Conservation (phyloP, 345 rosid species). For the Brassica carinata region DNA sequence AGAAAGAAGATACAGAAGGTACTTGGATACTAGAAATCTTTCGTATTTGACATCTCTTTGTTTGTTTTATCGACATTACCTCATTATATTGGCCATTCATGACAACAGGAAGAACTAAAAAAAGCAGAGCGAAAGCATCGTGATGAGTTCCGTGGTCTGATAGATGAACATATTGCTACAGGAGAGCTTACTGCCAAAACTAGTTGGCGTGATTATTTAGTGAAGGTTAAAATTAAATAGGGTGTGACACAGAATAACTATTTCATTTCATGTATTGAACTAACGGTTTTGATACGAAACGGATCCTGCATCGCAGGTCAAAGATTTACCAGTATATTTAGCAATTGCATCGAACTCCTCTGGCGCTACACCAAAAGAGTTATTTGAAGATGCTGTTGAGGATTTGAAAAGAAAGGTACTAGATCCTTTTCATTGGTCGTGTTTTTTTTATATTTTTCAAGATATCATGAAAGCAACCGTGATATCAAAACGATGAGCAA, state of each 20-base stretch:
- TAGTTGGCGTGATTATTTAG: slow-evolving; percentile 81
- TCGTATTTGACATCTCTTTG: slow-evolving; percentile 2
- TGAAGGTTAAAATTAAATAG: slow-evolving; percentile 52
- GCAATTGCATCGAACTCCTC: slow-evolving; percentile 78
- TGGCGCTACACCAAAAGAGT: slow-evolving; percentile 89
- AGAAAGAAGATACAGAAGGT: slow-evolving; percentile 92
- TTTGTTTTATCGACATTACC: slow-evolving; percentile 18
- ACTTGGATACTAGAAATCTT: slow-evolving; percentile 13
- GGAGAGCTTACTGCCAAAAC: slow-evolving; percentile 81
- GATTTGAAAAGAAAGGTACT: slow-evolving; percentile 81
- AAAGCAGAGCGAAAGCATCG: slow-evolving; percentile 94
- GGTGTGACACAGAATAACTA: slow-evolving; percentile 18
- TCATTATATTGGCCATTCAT: slow-evolving; percentile 30
- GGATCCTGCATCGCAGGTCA: slow-evolving; percentile 55
- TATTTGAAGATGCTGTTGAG: slow-evolving; percentile 85
- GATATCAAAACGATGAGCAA: slow-evolving; percentile 4
- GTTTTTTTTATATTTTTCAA: not conserved
- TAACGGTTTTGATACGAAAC: slow-evolving; percentile 18
- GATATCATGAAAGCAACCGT: slow-evolving; percentile 8
- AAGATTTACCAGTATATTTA: slow-evolving; percentile 67
- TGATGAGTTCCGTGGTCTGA: slow-evolving; percentile 84
- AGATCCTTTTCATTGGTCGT: slow-evolving; percentile 1
- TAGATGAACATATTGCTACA: slow-evolving; percentile 76
- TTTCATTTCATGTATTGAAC: slow-evolving; percentile 17
- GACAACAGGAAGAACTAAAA: slow-evolving; percentile 77